These are phyloP conservation scores for Simplicillium sp. DNA, from an alignment of 2,329 filamentous ascomycete species.

Conservation along the genomic window DNA sequence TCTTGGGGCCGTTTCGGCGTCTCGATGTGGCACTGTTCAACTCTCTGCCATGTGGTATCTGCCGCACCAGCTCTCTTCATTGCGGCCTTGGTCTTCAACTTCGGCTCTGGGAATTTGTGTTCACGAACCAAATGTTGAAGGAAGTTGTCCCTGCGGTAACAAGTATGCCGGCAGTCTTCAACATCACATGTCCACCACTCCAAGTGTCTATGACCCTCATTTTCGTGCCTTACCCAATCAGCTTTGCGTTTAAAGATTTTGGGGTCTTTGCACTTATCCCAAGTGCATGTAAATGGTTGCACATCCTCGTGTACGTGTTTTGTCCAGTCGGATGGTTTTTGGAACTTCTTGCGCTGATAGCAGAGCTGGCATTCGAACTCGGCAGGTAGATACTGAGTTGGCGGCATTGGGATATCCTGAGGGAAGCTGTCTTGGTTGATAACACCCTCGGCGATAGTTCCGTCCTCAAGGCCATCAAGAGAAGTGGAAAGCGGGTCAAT, in stretches of 20 bases:
- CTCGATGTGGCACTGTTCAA: conserved; percentile 68
- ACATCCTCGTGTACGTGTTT: conserved; percentile 94
- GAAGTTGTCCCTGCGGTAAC: conserved; percentile 87
- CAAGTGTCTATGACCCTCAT: conserved; percentile 79
- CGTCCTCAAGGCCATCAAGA: conserved; percentile 49
- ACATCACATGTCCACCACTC: conserved; percentile 87
- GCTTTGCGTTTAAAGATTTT: conserved; percentile 94
- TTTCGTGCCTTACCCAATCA: conserved; percentile 92
- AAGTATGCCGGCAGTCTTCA: conserved; percentile 70
- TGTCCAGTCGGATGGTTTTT: conserved; percentile 92
- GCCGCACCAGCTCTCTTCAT: conserved; percentile 47
- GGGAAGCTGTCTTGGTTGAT: conserved; percentile 70
- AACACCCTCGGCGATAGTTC: conserved; percentile 58
- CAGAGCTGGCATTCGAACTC: conserved; percentile 87
- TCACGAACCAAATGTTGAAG: conserved; percentile 86
- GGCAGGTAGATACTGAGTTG: conserved; percentile 66
- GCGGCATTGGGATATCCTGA: conserved; percentile 70
- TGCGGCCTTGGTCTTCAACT: conserved; percentile 63
- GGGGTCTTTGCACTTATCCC: conserved; percentile 69
- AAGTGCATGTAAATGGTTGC: conserved; percentile 88
- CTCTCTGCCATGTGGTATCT: conserved; percentile 65
- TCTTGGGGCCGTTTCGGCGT: conserved; percentile 57
- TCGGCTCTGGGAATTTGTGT: conserved; percentile 78
- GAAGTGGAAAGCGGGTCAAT: conserved; percentile 46
- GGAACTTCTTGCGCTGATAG: conserved; percentile 74